Base-by-base conservation (phyloP, 768 basidiomycete genomes). In the Pseudohyphozyma bogoriensis region DNA sequence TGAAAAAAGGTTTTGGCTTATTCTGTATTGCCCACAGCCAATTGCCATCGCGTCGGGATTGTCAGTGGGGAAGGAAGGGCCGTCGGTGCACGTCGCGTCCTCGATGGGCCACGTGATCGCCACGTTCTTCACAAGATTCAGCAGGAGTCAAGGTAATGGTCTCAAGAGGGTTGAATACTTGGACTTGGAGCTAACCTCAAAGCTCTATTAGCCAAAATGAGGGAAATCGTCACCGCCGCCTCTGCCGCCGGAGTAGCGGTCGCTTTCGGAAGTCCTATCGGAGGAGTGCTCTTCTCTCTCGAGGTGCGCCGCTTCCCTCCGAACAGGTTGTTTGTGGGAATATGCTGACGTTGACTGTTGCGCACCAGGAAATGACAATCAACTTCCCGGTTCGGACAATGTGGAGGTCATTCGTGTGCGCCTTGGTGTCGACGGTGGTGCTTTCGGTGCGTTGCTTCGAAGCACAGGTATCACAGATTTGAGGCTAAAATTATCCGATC, bases 241-340 rank as follows among this genome's bases (percentile, higher is more conserved):
- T 95, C 90, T 72, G 95, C 95, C 11, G 93, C 95, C 5, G 95
- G 95, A 10, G 95, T 99, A 0, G 95, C 93, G 1, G 95, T 97
- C 29, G 95, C 95, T 26, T 99, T 99, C 72, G 95, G 93, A 62
- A 88, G 92, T 3, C 95, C 95, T 1, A 97, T 99, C 42, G 95
- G 92, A 20, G 95, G 95, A 15, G 95, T 99, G 1, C 72, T 99
- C 24, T 99, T 99, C 71, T 93, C 93, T 20, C 91, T 99, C 64
- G 95, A 99, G 80, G 89, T 88, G 64, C 47, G 73, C 40, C n/a
- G 18, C 4, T 45, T 70, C n/a, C 49, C 26, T 51, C 24, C 9
- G 9, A 6, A 18, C 15, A 1, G 5, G 15, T 11, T 18, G 13
- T 3, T 15, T 1, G 16, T 10, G 4, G 5, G n/a, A 39, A 16